Base-by-base conservation (phyloP, 2,329 filamentous ascomycete species). In the Bipolaris zeicola region DNA sequence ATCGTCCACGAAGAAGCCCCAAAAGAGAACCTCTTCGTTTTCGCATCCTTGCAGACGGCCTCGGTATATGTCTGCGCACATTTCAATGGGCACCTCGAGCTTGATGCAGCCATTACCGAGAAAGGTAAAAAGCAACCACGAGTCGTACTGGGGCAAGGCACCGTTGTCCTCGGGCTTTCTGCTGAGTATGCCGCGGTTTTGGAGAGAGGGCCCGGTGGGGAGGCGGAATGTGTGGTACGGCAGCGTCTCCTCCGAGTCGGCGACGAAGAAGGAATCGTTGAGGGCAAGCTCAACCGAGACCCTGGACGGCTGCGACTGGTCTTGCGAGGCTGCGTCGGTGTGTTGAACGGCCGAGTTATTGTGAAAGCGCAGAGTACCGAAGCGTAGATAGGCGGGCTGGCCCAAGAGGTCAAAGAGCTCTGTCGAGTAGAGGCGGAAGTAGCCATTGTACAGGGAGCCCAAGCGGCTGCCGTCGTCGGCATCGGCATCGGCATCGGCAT, bases 121-220 rank as follows among this genome's bases (percentile, higher is more conserved):
- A 52, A 75, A 75, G 36, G 72, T 75, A 60, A 75, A 75, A 45
- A 75, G 67, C 47, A 75, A 57, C 72, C 72, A 75, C 31, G 72
- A 75, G 56, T 75, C 72, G 52, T 68, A 75, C n/a, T 51, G 58
- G 11, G 72, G 72, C 33, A 73, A 73, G 18, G 61, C 64, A 55
- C 71, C 72, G 34, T 62, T 39, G 47, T 74, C 67, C 22, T 70
- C 66, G 5, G 61, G 63, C 33, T 68, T 70, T 28, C 72, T 51
- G 61, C 71, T 72, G 20, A 68, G 65, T 16, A 75, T 71, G 53
- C 72, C 72, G 8, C 70, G 61, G 60, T 75, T 75, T 55, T 66
- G 69, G 50, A 75, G 56, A 11, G 71, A 74, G 11, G 72, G 71
- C 5, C 62, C 43, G 1, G 63, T 62, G 37, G 72, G 72, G 49